Evolutionary conservation across 345 rosid species (phyloP), one percentile per base, ranked within the genome.

Genomic region (Brassica rapa): DNA sequence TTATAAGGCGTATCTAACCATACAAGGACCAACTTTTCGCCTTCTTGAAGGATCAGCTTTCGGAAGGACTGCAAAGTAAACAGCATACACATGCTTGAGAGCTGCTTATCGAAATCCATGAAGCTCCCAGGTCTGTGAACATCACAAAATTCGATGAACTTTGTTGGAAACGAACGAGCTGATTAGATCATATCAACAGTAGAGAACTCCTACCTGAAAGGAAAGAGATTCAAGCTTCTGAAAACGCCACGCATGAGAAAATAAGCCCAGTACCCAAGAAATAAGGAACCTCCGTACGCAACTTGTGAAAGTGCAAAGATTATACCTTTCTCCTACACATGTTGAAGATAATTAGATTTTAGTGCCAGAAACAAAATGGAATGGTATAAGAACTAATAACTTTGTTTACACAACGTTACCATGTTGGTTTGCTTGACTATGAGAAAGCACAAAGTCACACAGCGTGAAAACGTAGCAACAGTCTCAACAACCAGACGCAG

Each of bases 1-100:
- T 96, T 93, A 72, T 91, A 91, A 62, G 98, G 96, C 66, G 97
- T 96, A 83, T 91, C 99, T 67, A 96, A 76, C 96, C 96, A 91
- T 37, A 93, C 98, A 75, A 96, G 98, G 79, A 95, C 90, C 79
- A 93, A 65, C 79, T 95, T 93, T 85, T 95, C 99, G 70, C 98
- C 98, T 80, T 93, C 98, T 83, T 95, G 99, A 78, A 95, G 99
- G 56, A 95, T 84, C 80, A 95, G 81, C 86, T 93, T 93, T 35
- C 86, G 88, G 57, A 90, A 87, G 51, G 99, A 95, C 87, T 89
- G 98, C 61, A 86, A 76, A 43, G 98, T 93, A 76, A 95, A 95
- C 59, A 93, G 78, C 75, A 85, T 76, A 82, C 96, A 93, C 98
- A 95, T 90, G 78, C 82, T 86, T 57, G 89, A 82, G 59, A 95